These are phyloP conservation scores for Phlebiopsis flavidoalba DNA, from an alignment of 768 basidiomycete species.

Conservation along the genomic window DNA sequence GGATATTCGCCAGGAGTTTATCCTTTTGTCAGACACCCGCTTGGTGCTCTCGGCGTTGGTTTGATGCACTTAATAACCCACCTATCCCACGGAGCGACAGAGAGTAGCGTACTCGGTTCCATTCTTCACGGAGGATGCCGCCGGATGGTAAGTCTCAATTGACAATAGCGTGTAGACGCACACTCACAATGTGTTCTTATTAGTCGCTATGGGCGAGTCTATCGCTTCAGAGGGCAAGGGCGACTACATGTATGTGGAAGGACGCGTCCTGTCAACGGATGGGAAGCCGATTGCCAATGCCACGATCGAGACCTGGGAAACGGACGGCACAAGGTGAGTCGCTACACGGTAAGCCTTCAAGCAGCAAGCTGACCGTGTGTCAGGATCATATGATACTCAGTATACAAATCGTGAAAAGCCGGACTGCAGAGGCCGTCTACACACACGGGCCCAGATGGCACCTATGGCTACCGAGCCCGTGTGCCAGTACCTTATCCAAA, in stretches of 20 bases:
- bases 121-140: conserved; percentile 76
- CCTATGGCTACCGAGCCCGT: conserved; percentile 65
- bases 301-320: conserved; percentile 80
- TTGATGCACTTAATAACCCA: conserved; percentile 68
- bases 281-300: conserved; percentile 65
- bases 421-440: conserved; percentile 71
- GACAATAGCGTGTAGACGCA: neutral
- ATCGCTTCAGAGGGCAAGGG: conserved; percentile 89
- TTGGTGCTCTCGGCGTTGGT: conserved; percentile 77
- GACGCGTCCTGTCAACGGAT: conserved; percentile 51
- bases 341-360: neutral
- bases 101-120: conserved; percentile 78
- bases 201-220: conserved; percentile 58
- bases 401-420: conserved; percentile 51
- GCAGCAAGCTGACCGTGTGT: neutral
- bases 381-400: conserved; percentile 40
- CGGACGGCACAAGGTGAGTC: conserved; percentile 55
- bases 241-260: conserved; percentile 78
- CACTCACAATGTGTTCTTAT: neutral
- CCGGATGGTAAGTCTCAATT: conserved; percentile 47
- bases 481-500: conserved; percentile 70
- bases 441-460: conserved; percentile 53
- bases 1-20: conserved; percentile 63
- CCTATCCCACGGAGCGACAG: conserved; percentile 58
- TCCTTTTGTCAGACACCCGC: conserved; percentile 77